A percentile compares a stretch with the other conserved stretches of the same genome.
Conservation (phyloP, 768 basidiomycete species). For the Mycena leptocephala region DNA sequence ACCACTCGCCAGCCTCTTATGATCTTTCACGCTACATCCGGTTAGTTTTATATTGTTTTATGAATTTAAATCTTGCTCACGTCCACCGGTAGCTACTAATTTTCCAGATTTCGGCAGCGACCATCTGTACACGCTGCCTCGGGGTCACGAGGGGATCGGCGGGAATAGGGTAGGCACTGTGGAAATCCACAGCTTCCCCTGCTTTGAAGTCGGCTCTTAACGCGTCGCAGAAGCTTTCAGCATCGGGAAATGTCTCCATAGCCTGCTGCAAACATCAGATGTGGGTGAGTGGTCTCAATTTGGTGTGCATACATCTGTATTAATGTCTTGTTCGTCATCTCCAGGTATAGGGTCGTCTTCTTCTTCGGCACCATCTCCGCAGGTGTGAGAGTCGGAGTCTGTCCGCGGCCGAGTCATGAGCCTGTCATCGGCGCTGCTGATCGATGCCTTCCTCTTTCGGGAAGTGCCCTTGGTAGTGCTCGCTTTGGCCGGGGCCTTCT, state of each 20-base stretch:
- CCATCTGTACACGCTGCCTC: slow-evolving; percentile 37
- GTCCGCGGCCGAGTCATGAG: not conserved
- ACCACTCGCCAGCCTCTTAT: slow-evolving; percentile 33
- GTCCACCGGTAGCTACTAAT: slow-evolving; percentile 45
- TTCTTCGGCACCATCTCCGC: not conserved
- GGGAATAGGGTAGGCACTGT: slow-evolving; percentile 37
- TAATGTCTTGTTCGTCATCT: not conserved
- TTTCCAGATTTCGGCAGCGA: slow-evolving; percentile 40
- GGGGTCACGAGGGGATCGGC: slow-evolving; percentile 33
- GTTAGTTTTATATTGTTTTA: slow-evolving; percentile 21
- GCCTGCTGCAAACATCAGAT: not conserved
- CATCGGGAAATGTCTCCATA: not conserved
- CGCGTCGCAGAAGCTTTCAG: slow-evolving; percentile 8
- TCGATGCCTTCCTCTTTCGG: not conserved
- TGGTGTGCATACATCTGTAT: not conserved
- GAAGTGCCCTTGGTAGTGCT: not conserved
- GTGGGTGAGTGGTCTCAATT: no score
- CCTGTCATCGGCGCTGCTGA: not conserved
- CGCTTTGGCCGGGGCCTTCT: not conserved
- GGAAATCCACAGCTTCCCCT: slow-evolving; percentile 38
- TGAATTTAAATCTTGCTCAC: slow-evolving; percentile 31
- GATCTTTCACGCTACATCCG: slow-evolving; percentile 40
- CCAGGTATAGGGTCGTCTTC: slow-evolving; percentile 10
- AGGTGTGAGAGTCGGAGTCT: not conserved
- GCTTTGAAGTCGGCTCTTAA: not conserved